Evolutionary conservation across 2,329 filamentous ascomycete genomes (phyloP).

Genomic region (Penicillium sclerotigenum): DNA sequence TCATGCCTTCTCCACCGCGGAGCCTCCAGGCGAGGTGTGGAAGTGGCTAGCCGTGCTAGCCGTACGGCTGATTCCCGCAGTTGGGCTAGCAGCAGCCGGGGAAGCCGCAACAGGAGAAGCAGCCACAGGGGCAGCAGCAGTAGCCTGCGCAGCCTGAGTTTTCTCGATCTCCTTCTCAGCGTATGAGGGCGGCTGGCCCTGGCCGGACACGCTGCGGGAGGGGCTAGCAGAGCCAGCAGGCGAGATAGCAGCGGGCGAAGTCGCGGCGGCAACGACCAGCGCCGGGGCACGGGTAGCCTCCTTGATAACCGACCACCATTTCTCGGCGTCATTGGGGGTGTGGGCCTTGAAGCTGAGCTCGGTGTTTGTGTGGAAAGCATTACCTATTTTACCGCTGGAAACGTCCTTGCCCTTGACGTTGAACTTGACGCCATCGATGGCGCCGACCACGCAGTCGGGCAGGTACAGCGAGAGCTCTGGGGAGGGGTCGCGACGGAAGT

Average conservation of each 20-base stretch:
- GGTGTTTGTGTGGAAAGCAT: conserved; percentile 73
- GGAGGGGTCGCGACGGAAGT: conserved; percentile 54
- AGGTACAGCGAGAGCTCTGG: conserved; percentile 90
- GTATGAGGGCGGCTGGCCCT: conserved; percentile 26
- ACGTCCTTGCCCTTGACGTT: conserved; percentile 93
- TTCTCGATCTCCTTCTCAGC: conserved; percentile 23
- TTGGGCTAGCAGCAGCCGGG: conserved; percentile 3
- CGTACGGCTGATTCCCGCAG: conserved; percentile 21
- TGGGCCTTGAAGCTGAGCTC: conserved; percentile 88
- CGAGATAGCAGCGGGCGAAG: conserved; percentile 13
- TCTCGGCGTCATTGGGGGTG: conserved; percentile 72
- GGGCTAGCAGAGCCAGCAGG: conserved; percentile 16
- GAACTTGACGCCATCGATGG: conserved; percentile 75
- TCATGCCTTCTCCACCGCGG: conserved; percentile 19
- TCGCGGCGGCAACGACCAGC: not conserved
- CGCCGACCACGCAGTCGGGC: conserved; percentile 79
- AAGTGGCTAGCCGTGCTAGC: conserved; percentile 27
- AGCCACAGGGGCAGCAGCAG: not conserved
- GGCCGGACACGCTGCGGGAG: conserved; percentile 1
- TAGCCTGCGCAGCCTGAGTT: not conserved
- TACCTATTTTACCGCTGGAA: conserved; percentile 70
- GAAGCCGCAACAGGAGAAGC: conserved; percentile 8
- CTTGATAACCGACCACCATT: conserved; percentile 76
- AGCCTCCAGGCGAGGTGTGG: conserved; percentile 28
- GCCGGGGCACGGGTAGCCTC: conserved; percentile 25